Evolutionary conservation across 768 basidiomycete species (phyloP).

Genomic region (Austroboletus eburneus): DNA sequence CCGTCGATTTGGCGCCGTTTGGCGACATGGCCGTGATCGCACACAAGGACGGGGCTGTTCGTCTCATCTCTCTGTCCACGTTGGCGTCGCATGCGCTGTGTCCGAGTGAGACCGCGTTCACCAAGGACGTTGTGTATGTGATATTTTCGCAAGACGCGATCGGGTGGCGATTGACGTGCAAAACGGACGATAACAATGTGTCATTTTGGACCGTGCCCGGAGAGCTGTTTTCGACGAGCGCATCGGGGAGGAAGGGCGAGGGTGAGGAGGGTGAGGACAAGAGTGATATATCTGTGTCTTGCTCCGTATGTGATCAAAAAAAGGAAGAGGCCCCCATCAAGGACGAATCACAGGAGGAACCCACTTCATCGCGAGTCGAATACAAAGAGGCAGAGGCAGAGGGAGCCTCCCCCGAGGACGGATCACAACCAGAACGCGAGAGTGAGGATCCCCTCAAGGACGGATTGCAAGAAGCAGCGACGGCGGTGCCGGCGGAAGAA

Average conservation of each 20-base stretch:
- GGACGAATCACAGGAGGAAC: not conserved
- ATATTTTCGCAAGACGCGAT: slow-evolving; percentile 3
- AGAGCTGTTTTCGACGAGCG: not conserved
- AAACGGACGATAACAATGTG: not conserved
- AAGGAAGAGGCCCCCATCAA: not conserved
- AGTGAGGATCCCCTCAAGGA: too few relatives aligned
- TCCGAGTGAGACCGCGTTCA: not conserved
- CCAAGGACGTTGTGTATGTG: not conserved
- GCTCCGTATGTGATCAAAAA: not conserved
- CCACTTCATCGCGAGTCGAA: too few relatives aligned
- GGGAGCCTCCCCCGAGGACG: too few relatives aligned
- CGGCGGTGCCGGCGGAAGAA: too few relatives aligned
- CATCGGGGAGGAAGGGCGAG: not conserved
- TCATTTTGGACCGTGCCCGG: slow-evolving; percentile 4
- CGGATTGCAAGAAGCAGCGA: too few relatives aligned
- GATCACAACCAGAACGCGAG: not conserved
- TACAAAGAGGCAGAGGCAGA: too few relatives aligned
- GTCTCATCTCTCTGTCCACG: slow-evolving; percentile 1
- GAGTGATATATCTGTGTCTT: not conserved
- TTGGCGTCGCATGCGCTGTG: slow-evolving; percentile 1
- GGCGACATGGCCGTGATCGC: slow-evolving; percentile 1
- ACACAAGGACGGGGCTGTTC: slow-evolving; percentile 7
- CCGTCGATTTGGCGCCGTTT: slow-evolving; percentile 6
- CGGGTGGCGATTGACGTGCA: slow-evolving; percentile 3
- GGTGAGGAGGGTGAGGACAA: not conserved